Percentiles rank a stretch among this genome's conserved stretches.
These are phyloP conservation scores for Rhodotorula sp. DNA, from an alignment of 1,284 basidiomycete species.

Conservation along the genomic window DNA sequence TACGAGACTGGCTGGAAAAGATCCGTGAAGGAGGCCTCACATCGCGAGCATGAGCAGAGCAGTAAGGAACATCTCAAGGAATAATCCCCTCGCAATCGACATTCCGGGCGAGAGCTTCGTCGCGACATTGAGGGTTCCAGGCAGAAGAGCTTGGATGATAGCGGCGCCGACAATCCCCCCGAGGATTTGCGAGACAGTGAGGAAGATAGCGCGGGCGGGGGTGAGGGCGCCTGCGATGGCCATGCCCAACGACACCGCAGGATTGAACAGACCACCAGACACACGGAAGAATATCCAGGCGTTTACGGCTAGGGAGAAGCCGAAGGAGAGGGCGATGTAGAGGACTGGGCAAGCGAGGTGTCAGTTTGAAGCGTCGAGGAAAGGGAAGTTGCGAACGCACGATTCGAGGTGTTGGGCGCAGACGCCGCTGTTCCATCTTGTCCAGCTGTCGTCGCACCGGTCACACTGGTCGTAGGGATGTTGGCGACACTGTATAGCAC, in stretches of 20 bases:
- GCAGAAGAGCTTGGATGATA: constrained; percentile 19
- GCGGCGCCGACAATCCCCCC: constrained; percentile 42
- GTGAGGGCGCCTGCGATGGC: constrained; percentile 61
- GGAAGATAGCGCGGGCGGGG: constrained; percentile 62
- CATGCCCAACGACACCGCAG: constrained; percentile 64
- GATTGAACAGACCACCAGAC: constrained; percentile 59
- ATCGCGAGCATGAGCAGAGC: constrained; percentile 54
- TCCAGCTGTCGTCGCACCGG: neutral
- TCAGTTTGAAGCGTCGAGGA: constrained; percentile 56
- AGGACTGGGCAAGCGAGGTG: constrained; percentile 1
- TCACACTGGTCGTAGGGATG: constrained; percentile 4
- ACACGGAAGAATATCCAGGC: constrained; percentile 61
- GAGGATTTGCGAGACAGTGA: constrained; percentile 52
- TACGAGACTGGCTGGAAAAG: no score
- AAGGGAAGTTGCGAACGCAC: constrained; percentile 55
- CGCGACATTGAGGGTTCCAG: constrained; percentile 19
- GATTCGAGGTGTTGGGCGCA: constrained; percentile 16
- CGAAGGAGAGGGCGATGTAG: constrained; percentile 44
- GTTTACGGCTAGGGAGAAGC: constrained; percentile 64
- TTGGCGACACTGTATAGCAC: constrained; percentile 2
- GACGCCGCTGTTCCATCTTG: constrained; percentile 2
- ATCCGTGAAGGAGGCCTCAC: no score
- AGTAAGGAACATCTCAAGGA: constrained; percentile 44
- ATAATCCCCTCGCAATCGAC: constrained; percentile 10
- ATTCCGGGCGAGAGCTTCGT: constrained; percentile 12